Evolutionary conservation across 768 basidiomycete genomes (phyloP).

Genomic region (Auricularia cornea): DNA sequence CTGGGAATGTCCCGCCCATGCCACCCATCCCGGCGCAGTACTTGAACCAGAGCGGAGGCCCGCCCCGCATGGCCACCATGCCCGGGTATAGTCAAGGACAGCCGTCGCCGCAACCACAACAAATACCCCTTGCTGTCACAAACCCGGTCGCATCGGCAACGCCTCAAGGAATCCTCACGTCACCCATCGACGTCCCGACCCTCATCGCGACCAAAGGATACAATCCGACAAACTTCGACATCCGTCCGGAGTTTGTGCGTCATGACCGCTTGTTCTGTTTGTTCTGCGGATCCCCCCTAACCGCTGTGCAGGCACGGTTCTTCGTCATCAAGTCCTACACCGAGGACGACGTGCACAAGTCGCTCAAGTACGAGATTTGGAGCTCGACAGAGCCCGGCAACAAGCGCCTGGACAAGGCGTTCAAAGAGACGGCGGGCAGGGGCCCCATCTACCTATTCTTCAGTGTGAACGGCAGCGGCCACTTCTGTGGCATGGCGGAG

Average conservation of each 20-base stretch:
- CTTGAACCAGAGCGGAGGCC: slow-evolving; percentile 40
- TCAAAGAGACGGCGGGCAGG: slow-evolving; percentile 85
- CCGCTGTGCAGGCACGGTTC: slow-evolving; percentile 59
- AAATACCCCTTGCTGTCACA: slow-evolving; percentile 10
- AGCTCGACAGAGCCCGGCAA: slow-evolving; percentile 96
- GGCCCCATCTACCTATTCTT: slow-evolving; percentile 98
- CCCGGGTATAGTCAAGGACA: slow-evolving; percentile 10
- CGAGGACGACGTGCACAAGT: slow-evolving; percentile 98
- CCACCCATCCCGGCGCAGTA: slow-evolving; percentile 70
- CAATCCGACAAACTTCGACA: slow-evolving; percentile 80
- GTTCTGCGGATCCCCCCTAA: slow-evolving; percentile 2
- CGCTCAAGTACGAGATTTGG: slow-evolving; percentile 96
- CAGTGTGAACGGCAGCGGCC: slow-evolving; percentile 92
- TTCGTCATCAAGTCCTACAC: slow-evolving; percentile 99
- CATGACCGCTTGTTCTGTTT: slow-evolving; percentile 10
- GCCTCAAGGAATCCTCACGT: slow-evolving; percentile 33
- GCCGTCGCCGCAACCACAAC: slow-evolving; percentile 9
- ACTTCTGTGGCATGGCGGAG: slow-evolving; percentile 98
- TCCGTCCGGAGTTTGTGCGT: slow-evolving; percentile 65
- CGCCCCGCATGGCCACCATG: slow-evolving; percentile 18
- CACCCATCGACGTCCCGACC: slow-evolving; percentile 80
- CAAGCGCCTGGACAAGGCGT: slow-evolving; percentile 93
- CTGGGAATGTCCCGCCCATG: slow-evolving; percentile 47
- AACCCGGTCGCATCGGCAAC: background rate
- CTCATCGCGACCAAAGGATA: slow-evolving; percentile 84